Evolutionary conservation across 345 rosid species (phyloP).

Genomic region (sweet orange (Citrus sinensis)): DNA sequence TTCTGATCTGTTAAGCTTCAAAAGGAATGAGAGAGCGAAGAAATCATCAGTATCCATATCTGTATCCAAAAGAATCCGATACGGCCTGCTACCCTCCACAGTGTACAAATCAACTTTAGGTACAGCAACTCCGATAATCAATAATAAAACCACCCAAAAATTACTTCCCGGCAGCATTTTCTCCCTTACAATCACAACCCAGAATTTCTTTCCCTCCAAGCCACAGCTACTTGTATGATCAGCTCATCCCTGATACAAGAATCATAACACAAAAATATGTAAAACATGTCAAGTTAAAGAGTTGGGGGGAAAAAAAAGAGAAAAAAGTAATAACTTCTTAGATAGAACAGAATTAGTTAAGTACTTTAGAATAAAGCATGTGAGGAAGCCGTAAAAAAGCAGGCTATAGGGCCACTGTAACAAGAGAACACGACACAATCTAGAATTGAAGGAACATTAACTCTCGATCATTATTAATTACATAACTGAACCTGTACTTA

Average conservation of each 20-base stretch:
- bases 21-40: slow-evolving; percentile 72
- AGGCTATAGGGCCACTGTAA: background rate
- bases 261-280: background rate
- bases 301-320: background rate
- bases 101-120: slow-evolving; percentile 11
- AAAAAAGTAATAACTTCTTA: background rate
- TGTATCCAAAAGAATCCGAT: slow-evolving; percentile 72
- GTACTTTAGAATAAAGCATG: background rate
- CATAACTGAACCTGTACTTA: background rate
- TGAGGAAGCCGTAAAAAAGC: background rate
- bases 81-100: slow-evolving; percentile 36
- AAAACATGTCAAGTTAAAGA: background rate
- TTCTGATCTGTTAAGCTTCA: slow-evolving; percentile 80
- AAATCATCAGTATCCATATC: slow-evolving; percentile 90
- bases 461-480: background rate
- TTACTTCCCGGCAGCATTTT: slow-evolving; percentile 30
- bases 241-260: background rate
- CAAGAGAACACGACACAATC: background rate
- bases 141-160: slow-evolving; percentile 12
- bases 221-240: slow-evolving; percentile 12
- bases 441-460: background rate
- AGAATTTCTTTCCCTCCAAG: background rate
- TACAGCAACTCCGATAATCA: slow-evolving; percentile 20
- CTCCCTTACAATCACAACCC: slow-evolving; percentile 16
- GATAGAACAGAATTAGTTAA: background rate